A percentile compares a stretch with the other conserved stretches of the same genome.
phyloP scores from a whole-genome alignment of 2,329 filamentous ascomycete genomes.

The Zasmidium cellare region DNA sequence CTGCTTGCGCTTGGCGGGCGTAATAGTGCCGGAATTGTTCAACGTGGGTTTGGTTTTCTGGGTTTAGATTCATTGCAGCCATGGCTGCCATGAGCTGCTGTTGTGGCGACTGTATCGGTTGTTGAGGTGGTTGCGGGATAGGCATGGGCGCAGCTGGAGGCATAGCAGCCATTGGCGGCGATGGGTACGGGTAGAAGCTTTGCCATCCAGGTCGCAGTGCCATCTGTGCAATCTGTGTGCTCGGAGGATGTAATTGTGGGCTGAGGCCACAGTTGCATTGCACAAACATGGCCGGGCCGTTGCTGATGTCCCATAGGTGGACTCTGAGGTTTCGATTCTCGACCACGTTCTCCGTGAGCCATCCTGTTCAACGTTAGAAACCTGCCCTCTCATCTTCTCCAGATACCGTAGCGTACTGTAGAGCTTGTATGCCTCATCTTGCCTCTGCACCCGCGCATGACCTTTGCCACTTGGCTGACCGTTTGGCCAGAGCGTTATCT shows the following conservation, averaged over 20 bases:
- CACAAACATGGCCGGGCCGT: conserved; percentile 14
- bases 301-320: conserved; percentile 32
- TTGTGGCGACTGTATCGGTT: conserved; percentile 1
- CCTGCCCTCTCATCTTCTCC: conserved; percentile 9
- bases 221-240: conserved; percentile 16
- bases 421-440: conserved; percentile 27
- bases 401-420: conserved; percentile 24
- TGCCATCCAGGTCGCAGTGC: conserved; percentile 23
- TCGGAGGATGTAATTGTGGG: conserved; percentile 11
- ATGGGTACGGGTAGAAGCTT: conserved; percentile 8
- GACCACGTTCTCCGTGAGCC: conserved; percentile 24
- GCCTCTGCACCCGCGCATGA: conserved; percentile 24
- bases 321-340: conserved; percentile 24
- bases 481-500: conserved; percentile 25
- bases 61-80: conserved; percentile 9
- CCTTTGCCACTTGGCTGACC: conserved; percentile 25
- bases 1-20: conserved; percentile 2
- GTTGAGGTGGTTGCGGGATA: neutral
- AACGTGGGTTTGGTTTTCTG: conserved; percentile 6
- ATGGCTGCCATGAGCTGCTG: conserved; percentile 13
- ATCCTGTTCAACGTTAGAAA: conserved; percentile 19
- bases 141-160: neutral
- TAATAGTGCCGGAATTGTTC: conserved; percentile 8
- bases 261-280: conserved; percentile 26
- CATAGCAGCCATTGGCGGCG: neutral